Base-by-base conservation (phyloP, 2,329 filamentous ascomycete genomes). In the Ambrosiella xylebori region DNA sequence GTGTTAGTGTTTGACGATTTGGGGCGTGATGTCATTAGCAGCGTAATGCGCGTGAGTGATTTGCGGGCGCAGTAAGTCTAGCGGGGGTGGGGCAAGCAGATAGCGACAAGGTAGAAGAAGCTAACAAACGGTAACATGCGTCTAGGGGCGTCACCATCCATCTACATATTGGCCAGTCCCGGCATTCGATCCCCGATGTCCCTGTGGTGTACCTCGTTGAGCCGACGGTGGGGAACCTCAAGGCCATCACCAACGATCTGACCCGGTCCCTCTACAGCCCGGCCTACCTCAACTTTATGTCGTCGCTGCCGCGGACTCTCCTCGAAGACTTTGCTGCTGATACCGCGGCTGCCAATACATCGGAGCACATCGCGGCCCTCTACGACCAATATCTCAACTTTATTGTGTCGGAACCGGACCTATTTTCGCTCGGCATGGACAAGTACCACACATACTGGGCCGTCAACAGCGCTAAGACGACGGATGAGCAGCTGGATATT, bases 341-440 rank as follows among this genome's bases (percentile, higher is more conserved):
- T 68, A 94, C 91, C 9, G 90, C 88, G 5, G 74, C 85, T 37
- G 82, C 88, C 11, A 87, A 84, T 35, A 95, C 89, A 0, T 83
- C 91, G 4, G 91, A 97, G 64, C 82, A 86, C 65, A 90, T 98
- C 62, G 84, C 90, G 1, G 90, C 96, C 66, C 80, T 98, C 6
- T 98, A 84, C 65, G 93, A 98, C 68, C 93, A 98, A 68, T 97
- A 97, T 67, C 76, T 98, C 57, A 97, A 98, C 71, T 98, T 97
- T 66, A 86, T 97, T 62, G 91, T 97, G 47, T 87, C 87, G 39
- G 93, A 98, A 68, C 90, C 91, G 4, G 91, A 97, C 68, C 76
- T 98, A 3, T 98, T 98, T 72, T 95, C 87, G 66, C 74, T 98
- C 61, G 90, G 90, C 8, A 86, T 97, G 79, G 85, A 89, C 63